Conservation (phyloP, 306 rosid genomes). For the Potentilla sterilis region DNA sequence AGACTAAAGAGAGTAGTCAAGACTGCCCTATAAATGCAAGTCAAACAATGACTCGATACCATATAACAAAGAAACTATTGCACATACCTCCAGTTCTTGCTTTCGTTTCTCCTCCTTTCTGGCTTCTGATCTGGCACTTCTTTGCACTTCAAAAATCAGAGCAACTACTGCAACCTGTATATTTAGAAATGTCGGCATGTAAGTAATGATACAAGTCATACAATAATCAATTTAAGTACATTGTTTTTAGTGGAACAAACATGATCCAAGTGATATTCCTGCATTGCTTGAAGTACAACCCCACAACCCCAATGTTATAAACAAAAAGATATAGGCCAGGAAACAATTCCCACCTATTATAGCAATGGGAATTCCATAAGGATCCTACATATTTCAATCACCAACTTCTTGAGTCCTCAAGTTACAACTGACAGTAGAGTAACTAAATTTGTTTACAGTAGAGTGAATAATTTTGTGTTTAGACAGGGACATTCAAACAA, state of each 20-base stretch:
- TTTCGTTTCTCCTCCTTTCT: conserved; percentile 82
- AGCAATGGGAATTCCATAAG: neutral
- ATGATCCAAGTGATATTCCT: neutral
- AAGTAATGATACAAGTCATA: neutral
- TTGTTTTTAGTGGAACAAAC: conserved; percentile 15
- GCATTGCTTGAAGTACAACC: neutral
- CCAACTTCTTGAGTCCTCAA: neutral
- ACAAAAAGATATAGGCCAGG: neutral
- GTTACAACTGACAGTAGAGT: neutral
- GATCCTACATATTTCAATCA: neutral
- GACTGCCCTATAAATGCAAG: neutral
- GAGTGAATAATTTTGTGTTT: neutral
- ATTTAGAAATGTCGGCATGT: conserved; percentile 20
- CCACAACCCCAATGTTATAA: neutral
- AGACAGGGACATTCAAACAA: neutral
- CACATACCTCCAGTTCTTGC: conserved; percentile 71
- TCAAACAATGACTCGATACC: neutral
- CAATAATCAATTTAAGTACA: neutral
- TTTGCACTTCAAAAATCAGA: conserved; percentile 82
- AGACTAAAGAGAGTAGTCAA: neutral
- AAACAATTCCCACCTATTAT: neutral
- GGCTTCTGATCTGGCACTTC: conserved; percentile 89
- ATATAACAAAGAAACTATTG: conserved; percentile 1
- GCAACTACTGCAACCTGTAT: conserved; percentile 75
- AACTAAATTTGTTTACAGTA: neutral